A percentile compares a stretch with the other conserved stretches of the same genome.
Evolutionary conservation across 495 filamentous ascomycete genomes (phyloP).

Genomic region (Neurospora sp.): DNA sequence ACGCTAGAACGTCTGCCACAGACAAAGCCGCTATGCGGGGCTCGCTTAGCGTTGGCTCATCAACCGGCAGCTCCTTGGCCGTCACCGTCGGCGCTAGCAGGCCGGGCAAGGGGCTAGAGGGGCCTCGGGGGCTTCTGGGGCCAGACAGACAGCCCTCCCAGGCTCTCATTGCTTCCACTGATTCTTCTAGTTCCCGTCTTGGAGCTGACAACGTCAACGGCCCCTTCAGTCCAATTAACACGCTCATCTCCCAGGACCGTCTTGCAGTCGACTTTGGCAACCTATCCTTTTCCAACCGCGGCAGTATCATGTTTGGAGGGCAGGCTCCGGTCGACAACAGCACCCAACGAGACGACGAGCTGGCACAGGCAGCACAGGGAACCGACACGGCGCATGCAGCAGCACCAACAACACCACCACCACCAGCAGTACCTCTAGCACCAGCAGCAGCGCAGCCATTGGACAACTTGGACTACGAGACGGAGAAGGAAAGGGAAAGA

Average conservation of each 20-base stretch:
- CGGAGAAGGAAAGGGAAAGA: neutral
- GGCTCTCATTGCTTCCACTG: neutral
- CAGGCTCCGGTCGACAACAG: neutral
- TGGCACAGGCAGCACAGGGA: neutral
- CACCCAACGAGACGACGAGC: neutral
- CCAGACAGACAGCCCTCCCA: neutral
- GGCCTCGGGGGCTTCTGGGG: neutral
- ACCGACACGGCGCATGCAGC: neutral
- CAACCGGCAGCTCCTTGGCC: neutral
- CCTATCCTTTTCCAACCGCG: conserved; percentile 47
- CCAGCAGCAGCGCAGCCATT: too few species aligned
- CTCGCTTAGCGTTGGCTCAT: conserved; percentile 5
- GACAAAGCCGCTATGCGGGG: conserved; percentile 7
- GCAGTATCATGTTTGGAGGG: conserved; percentile 55
- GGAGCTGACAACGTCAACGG: neutral
- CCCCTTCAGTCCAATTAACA: conserved; percentile 37
- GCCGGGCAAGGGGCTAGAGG: neutral
- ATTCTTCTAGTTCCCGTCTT: neutral
- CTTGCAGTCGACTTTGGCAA: conserved; percentile 40
- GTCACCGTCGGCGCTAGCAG: neutral
- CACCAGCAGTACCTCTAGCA: neutral
- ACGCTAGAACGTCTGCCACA: neutral
- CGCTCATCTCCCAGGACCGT: conserved; percentile 41
- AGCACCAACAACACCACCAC: neutral
- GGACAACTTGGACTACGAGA: neutral